Conservation (phyloP, 2,329 filamentous ascomycete genomes). For the Fusarium keratoplasticum region DNA sequence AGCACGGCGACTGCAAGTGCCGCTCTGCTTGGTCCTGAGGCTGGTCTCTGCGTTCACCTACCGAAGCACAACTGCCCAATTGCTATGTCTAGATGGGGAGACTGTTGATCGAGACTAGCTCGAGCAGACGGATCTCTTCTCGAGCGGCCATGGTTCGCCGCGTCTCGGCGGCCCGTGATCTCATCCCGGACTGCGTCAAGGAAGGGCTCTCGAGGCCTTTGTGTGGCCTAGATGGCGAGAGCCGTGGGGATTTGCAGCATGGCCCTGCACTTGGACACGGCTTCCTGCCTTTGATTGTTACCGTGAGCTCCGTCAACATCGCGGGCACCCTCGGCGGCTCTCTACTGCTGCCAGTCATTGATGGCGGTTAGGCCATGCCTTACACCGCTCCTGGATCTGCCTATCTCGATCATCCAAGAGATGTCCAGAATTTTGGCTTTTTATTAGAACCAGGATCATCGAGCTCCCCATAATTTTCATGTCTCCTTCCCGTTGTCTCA, state of each 20-base stretch:
- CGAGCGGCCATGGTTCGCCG: slow-evolving; percentile 28
- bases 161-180: slow-evolving; percentile 33
- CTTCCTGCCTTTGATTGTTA: slow-evolving; percentile 46
- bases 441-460: slow-evolving; percentile 45
- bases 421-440: slow-evolving; percentile 28
- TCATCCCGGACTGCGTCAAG: slow-evolving; percentile 35
- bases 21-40: slow-evolving; percentile 19
- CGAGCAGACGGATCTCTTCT: slow-evolving; percentile 23
- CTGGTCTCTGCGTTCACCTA: slow-evolving; percentile 24
- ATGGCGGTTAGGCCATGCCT: slow-evolving; percentile 18
- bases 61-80: slow-evolving; percentile 6
- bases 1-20: slow-evolving; percentile 29
- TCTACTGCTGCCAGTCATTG: slow-evolving; percentile 26
- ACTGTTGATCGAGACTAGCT: slow-evolving; percentile 25
- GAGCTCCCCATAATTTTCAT: slow-evolving; percentile 51
- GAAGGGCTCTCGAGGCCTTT: slow-evolving; percentile 33
- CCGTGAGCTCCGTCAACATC: slow-evolving; percentile 31
- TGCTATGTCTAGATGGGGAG: slow-evolving; percentile 8
- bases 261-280: slow-evolving; percentile 44
- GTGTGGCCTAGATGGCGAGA: slow-evolving; percentile 47
- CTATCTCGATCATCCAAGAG: slow-evolving; percentile 24
- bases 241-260: slow-evolving; percentile 34
- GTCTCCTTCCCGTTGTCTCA: slow-evolving; percentile 57
- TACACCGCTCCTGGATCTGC: slow-evolving; percentile 29
- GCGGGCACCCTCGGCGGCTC: slow-evolving; percentile 12